Percentiles rank a stretch among this genome's conserved stretches.
These are phyloP conservation scores for Hemileccinum rubropunctum DNA, from an alignment of 768 basidiomycete genomes.

Conservation along the genomic window DNA sequence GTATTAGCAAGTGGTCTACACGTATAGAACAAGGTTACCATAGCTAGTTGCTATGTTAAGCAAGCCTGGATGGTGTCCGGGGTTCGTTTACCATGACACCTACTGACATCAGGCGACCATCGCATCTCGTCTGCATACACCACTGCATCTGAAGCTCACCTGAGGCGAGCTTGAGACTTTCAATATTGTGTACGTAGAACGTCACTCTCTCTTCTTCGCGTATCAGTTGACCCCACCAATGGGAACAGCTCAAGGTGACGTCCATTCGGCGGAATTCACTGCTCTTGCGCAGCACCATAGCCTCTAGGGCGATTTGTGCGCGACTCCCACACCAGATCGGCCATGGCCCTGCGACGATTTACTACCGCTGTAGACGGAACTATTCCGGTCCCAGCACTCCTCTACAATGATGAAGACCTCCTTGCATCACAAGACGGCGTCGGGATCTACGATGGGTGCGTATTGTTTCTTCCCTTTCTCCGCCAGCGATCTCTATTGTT, in stretches of 20 bases:
- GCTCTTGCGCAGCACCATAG: not conserved
- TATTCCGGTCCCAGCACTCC: conserved; percentile 71
- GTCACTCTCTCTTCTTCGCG: not conserved
- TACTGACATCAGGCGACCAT: conserved; percentile 1
- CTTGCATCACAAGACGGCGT: conserved; percentile 72
- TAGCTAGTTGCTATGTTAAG: not conserved
- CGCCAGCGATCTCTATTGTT: conserved; percentile 11
- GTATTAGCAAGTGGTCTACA: too few species aligned
- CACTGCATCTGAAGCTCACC: conserved; percentile 21
- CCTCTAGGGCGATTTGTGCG: not conserved
- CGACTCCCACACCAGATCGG: conserved; percentile 1
- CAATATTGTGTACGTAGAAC: conserved; percentile 12
- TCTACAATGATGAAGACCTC: conserved; percentile 80
- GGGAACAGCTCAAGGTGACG: conserved; percentile 3
- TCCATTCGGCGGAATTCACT: conserved; percentile 12
- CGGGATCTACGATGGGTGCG: conserved; percentile 92
- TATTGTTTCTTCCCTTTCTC: conserved; percentile 11
- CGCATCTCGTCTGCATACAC: conserved; percentile 7
- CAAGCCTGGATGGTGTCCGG: conserved; percentile 16
- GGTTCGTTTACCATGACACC: conserved; percentile 13
- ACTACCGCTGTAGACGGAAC: conserved; percentile 65
- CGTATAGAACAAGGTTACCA: not conserved
- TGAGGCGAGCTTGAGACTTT: conserved; percentile 15
- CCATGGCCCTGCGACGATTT: conserved; percentile 56
- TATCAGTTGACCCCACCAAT: not conserved